Conservation (phyloP, 108 stramenopile species). For the Seminavis robusta region DNA sequence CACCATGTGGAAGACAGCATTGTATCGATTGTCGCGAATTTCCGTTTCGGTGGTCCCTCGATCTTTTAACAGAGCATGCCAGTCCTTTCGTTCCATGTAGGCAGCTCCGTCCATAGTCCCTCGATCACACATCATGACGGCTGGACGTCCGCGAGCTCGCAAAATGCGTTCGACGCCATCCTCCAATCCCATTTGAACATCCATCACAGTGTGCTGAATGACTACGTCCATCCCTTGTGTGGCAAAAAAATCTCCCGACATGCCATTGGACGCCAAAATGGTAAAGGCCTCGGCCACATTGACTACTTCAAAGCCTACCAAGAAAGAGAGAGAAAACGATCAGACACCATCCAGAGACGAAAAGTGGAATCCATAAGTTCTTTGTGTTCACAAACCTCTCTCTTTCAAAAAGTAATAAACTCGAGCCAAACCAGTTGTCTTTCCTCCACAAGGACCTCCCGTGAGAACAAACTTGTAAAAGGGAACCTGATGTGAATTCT, state of each 20-base stretch:
- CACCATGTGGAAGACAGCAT: conserved; percentile 93
- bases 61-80: conserved; percentile 52
- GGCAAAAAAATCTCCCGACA: conserved; percentile 60
- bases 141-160: conserved; percentile 71
- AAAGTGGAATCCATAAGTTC: no score
- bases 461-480: conserved; percentile 78
- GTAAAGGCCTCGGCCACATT: conserved; percentile 91
- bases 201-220: conserved; percentile 85
- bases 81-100: conserved; percentile 73
- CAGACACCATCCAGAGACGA: no score
- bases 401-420: conserved; percentile 64
- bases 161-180: conserved; percentile 81
- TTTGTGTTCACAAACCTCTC: no score
- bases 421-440: conserved; percentile 87
- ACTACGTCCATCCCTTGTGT: conserved; percentile 77
- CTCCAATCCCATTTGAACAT: conserved; percentile 79
- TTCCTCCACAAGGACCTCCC: conserved; percentile 97
- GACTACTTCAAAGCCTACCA: conserved; percentile 89
- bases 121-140: conserved; percentile 89
- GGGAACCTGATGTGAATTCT: conserved; percentile 9
- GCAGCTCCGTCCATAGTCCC: conserved; percentile 93
- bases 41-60: conserved; percentile 51
- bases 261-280: conserved; percentile 80
- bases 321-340: no score
- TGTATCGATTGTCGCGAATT: conserved; percentile 84